These are phyloP conservation scores for Pleurotus tuber-regium DNA, from an alignment of 768 basidiomycete genomes.

Conservation along the genomic window DNA sequence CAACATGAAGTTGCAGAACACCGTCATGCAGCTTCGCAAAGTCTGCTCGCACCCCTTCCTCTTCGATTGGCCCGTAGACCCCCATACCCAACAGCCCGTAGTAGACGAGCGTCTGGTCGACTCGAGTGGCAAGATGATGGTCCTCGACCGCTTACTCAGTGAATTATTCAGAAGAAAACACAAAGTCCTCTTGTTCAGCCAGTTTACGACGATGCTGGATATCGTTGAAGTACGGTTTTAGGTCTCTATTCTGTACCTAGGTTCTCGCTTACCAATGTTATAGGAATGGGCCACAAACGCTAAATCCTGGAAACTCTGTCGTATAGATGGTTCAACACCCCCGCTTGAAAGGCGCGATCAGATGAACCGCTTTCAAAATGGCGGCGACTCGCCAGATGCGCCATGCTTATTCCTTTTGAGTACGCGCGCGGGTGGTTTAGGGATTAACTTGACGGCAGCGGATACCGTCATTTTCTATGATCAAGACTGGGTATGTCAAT, in stretches of 20 bases:
- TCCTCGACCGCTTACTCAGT: constrained; percentile 83
- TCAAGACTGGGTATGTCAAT: constrained; percentile 73
- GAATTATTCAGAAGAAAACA: constrained; percentile 79
- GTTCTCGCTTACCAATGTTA: not conserved
- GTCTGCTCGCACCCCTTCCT: constrained; percentile 92
- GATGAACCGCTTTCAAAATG: constrained; percentile 82
- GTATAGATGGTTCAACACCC: constrained; percentile 87
- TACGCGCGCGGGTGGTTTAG: constrained; percentile 77
- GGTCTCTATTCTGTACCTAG: not conserved
- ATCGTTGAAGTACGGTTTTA: constrained; percentile 73
- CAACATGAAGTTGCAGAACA: constrained; percentile 92
- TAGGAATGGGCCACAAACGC: constrained; percentile 86
- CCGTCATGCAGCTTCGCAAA: constrained; percentile 96
- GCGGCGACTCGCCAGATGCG: constrained; percentile 57
- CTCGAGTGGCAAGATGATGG: constrained; percentile 95
- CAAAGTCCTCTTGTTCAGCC: constrained; percentile 86
- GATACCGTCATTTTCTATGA: constrained; percentile 96
- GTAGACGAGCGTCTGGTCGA: constrained; percentile 80
- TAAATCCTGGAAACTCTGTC: constrained; percentile 82
- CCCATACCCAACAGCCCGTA: constrained; percentile 54
- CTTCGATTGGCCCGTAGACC: constrained; percentile 80
- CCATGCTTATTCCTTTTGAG: constrained; percentile 78
- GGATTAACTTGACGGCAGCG: constrained; percentile 77
- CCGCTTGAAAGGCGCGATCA: constrained; percentile 81
- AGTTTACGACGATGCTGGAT: constrained; percentile 96